Conservation (phyloP, 129 eudicot genomes). For the Lonicera japonica region DNA sequence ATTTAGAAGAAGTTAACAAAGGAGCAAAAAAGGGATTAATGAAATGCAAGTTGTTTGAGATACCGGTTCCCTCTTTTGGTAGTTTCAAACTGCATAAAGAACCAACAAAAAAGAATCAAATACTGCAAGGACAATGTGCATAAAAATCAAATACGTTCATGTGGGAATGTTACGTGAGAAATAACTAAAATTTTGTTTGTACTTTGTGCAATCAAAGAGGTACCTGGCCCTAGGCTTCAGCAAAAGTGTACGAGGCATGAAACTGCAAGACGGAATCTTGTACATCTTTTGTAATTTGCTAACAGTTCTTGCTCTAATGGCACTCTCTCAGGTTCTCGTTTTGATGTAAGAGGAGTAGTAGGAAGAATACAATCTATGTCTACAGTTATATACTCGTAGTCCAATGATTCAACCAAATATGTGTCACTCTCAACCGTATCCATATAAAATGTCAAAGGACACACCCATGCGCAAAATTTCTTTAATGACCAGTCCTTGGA, state of each 20-base stretch:
- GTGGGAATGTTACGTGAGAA: slow-evolving; percentile 3
- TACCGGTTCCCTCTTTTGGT: slow-evolving; percentile 39
- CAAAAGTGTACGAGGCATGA: slow-evolving; percentile 21
- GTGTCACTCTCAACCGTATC: slow-evolving; percentile 6
- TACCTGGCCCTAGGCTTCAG: slow-evolving; percentile 49
- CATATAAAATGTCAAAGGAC: slow-evolving; percentile 17
- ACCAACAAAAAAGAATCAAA: slow-evolving; percentile 15
- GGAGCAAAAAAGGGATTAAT: not conserved
- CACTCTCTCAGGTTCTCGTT: slow-evolving; percentile 7
- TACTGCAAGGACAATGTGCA: not conserved
- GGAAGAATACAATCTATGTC: slow-evolving; percentile 4
- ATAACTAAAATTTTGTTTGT: not conserved
- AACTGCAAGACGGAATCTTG: slow-evolving; percentile 30
- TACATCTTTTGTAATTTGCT: too few species aligned
- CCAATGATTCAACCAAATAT: slow-evolving; percentile 2
- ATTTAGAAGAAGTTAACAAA: not conserved
- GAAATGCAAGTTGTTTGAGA: slow-evolving; percentile 6
- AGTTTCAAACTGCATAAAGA: slow-evolving; percentile 36
- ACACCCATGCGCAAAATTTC: slow-evolving; percentile 7
- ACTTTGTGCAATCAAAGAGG: not conserved
- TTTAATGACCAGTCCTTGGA: slow-evolving; percentile 23
- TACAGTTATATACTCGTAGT: slow-evolving; percentile 17
- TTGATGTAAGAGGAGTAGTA: slow-evolving; percentile 25
- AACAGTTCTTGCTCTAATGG: slow-evolving; percentile 7
- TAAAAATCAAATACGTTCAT: not conserved